Percentiles rank a stretch among this genome's conserved stretches.
Evolutionary conservation across 1,139 yeast genomes (phyloP).

Genomic region (Debaryomyces robertsiae): DNA sequence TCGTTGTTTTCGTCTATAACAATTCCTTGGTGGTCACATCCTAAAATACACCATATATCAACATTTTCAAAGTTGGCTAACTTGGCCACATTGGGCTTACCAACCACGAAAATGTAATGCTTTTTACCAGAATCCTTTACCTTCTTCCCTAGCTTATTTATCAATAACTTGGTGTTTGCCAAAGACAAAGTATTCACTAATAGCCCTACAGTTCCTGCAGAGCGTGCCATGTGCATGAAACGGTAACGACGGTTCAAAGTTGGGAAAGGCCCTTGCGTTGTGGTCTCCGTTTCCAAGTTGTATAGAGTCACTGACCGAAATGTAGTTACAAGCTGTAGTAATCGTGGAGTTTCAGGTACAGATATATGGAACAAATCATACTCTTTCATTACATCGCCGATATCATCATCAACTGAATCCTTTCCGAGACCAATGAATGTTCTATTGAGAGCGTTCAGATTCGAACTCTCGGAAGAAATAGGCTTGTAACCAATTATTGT

Average conservation of each 20-base stretch:
- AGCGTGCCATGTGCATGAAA: constrained; percentile 83
- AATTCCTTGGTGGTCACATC: constrained; percentile 94
- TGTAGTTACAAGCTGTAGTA: constrained; percentile 72
- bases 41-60: constrained; percentile 91
- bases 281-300: constrained; percentile 36
- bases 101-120: constrained; percentile 91
- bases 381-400: constrained; percentile 16
- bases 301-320: constrained; percentile 56
- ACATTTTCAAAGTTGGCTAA: constrained; percentile 91
- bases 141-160: constrained; percentile 60
- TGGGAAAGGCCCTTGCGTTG: constrained; percentile 65
- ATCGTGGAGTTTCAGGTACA: constrained; percentile 74
- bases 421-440: constrained; percentile 22
- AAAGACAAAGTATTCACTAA: constrained; percentile 86
- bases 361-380: constrained; percentile 70
- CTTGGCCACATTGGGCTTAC: constrained; percentile 98
- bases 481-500: constrained; percentile 47
- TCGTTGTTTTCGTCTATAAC: constrained; percentile 76
- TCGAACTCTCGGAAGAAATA: constrained; percentile 2
- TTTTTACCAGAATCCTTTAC: constrained; percentile 82
- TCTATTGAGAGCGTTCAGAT: constrained; percentile 23
- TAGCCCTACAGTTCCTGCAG: constrained; percentile 90
- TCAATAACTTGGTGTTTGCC: constrained; percentile 63
- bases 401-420: constrained; percentile 21
- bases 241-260: constrained; percentile 81